These are phyloP conservation scores for Trametes cingulata DNA, from an alignment of 768 basidiomycete genomes.

Conservation along the genomic window DNA sequence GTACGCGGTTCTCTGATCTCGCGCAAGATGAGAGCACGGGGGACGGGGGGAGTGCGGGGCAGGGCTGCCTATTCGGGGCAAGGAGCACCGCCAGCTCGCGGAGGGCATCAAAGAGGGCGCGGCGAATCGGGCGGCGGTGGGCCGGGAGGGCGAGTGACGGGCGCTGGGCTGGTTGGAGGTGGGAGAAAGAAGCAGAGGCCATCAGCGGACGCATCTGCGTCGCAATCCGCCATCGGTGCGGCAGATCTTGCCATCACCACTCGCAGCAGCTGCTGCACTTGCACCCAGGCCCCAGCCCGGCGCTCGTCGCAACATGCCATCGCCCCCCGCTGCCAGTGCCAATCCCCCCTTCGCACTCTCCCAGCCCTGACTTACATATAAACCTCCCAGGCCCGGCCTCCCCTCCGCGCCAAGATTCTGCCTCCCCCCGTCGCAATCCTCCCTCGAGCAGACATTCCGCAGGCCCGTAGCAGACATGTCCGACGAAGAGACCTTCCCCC, in stretches of 20 bases:
- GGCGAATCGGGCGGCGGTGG: too few species aligned
- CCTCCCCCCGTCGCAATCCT: background rate
- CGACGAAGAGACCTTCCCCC: constrained; percentile 11
- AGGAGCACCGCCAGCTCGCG: too few species aligned
- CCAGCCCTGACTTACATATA: background rate
- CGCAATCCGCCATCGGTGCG: background rate
- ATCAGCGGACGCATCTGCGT: background rate
- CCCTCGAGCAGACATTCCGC: background rate
- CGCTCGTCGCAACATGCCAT: background rate
- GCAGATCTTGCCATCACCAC: constrained; percentile 1
- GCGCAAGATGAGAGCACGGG: too few species aligned
- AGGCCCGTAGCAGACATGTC: constrained; percentile 12
- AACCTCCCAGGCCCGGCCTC: background rate
- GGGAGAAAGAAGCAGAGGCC: background rate
- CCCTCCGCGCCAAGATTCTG: constrained; percentile 2
- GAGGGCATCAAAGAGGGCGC: too few species aligned
- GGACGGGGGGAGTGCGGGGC: too few species aligned
- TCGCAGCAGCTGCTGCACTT: background rate
- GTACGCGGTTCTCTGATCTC: too few species aligned
- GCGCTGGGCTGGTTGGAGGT: background rate
- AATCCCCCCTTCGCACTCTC: too few species aligned
- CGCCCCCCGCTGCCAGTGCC: background rate
- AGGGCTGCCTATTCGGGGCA: too few species aligned
- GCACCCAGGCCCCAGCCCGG: background rate
- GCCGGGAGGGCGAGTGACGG: background rate